phyloP scores from a whole-genome alignment of 2,329 filamentous ascomycete genomes.

The Microascus cirrosus region DNA sequence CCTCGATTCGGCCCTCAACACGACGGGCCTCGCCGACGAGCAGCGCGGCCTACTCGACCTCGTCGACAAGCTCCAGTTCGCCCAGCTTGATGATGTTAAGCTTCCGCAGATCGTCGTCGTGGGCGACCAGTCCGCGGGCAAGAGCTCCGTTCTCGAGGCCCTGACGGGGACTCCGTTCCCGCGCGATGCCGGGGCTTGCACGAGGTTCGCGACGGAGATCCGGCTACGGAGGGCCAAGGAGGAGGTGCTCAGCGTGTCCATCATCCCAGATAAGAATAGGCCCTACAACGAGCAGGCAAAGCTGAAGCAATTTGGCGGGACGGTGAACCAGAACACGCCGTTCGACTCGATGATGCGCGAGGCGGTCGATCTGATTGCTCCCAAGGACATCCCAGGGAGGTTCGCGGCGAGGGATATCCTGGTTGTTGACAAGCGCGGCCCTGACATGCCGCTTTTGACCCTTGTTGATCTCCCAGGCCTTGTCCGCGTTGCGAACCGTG shows the following conservation, averaged over 20 bases:
- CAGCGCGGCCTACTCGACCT: constrained; percentile 46
- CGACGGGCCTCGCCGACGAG: constrained; percentile 38
- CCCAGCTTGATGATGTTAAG: constrained; percentile 38
- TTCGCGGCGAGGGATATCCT: constrained; percentile 43
- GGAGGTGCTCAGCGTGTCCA: constrained; percentile 34
- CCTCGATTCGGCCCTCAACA: constrained; percentile 35
- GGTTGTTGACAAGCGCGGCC: constrained; percentile 47
- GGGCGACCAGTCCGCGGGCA: constrained; percentile 53
- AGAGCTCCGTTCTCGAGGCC: constrained; percentile 53
- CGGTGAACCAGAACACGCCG: constrained; percentile 28
- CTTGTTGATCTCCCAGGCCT: constrained; percentile 52
- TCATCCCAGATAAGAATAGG: constrained; percentile 41
- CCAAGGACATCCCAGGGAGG: constrained; percentile 34
- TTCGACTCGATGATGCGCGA: constrained; percentile 40
- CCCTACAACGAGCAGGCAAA: constrained; percentile 32
- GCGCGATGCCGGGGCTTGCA: constrained; percentile 47
- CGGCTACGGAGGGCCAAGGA: constrained; percentile 37
- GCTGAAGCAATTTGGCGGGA: constrained; percentile 35
- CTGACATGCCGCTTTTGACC: constrained; percentile 47
- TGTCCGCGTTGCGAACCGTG: constrained; percentile 39
- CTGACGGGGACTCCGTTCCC: constrained; percentile 52
- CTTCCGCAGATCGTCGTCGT: constrained; percentile 54
- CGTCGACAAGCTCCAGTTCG: constrained; percentile 42
- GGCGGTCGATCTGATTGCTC: constrained; percentile 38
- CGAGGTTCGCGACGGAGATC: constrained; percentile 50